These are phyloP conservation scores for Coniochaeta sp. DNA, from an alignment of 2,329 filamentous ascomycete genomes.

Conservation along the genomic window DNA sequence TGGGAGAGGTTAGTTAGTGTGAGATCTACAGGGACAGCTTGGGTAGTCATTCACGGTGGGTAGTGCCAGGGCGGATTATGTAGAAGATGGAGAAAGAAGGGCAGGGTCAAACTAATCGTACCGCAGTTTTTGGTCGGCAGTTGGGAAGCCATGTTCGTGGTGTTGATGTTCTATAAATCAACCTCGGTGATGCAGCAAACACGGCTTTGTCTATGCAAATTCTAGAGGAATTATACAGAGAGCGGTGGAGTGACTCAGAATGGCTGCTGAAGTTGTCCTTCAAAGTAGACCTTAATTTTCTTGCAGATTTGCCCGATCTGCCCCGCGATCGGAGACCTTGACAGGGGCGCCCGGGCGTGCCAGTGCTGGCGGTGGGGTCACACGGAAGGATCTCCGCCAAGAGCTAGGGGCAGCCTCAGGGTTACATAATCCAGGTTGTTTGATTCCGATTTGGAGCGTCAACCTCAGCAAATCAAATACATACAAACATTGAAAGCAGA, in stretches of 20 bases:
- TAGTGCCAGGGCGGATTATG: background rate
- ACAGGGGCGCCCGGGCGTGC: no score
- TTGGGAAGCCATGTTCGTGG: slow-evolving; percentile 21
- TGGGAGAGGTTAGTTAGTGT: slow-evolving; percentile 18
- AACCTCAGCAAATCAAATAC: no score
- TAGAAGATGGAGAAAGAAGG: slow-evolving; percentile 7
- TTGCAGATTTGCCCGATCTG: background rate
- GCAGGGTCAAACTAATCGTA: slow-evolving; percentile 24
- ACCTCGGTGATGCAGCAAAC: background rate
- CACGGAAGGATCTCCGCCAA: background rate
- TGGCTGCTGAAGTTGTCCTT: background rate
- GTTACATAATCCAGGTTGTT: background rate
- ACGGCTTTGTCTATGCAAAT: background rate
- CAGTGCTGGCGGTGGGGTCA: background rate
- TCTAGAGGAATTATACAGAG: background rate
- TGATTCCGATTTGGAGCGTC: no score
- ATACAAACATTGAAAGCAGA: no score
- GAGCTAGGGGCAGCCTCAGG: background rate
- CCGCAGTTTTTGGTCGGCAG: slow-evolving; percentile 53
- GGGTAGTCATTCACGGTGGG: background rate
- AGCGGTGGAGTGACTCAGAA: background rate
- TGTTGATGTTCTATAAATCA: background rate
- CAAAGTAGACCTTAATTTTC: background rate
- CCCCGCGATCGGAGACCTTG: slow-evolving; percentile 1
- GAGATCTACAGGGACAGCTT: slow-evolving; percentile 3